phyloP scores from a whole-genome alignment of 352 stramenopile species.

The Globisporangium perplexum region DNA sequence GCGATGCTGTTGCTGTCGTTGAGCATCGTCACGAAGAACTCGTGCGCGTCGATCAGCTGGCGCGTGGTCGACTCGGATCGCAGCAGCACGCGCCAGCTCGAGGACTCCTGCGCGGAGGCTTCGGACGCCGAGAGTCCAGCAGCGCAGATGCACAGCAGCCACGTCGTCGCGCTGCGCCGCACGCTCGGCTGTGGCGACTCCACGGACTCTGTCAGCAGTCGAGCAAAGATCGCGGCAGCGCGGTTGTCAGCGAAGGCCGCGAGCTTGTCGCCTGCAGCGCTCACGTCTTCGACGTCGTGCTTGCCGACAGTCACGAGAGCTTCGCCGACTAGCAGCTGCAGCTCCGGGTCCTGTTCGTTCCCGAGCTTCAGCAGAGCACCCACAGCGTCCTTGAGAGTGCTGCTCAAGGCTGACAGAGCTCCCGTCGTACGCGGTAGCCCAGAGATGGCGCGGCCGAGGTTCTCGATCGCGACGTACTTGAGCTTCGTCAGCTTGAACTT shows the following conservation, averaged over 20 bases:
- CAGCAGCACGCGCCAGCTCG: slow-evolving; percentile 34
- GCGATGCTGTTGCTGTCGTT: slow-evolving; percentile 60
- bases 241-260: slow-evolving; percentile 18
- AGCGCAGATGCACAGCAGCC: slow-evolving; percentile 64
- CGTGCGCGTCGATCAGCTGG: slow-evolving; percentile 43
- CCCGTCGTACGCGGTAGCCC: slow-evolving; percentile 18
- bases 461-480: slow-evolving; percentile 38
- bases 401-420: not conserved
- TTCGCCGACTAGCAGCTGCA: slow-evolving; percentile 54
- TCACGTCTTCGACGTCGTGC: slow-evolving; percentile 19
- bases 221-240: slow-evolving; percentile 30
- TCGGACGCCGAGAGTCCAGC: slow-evolving; percentile 23
- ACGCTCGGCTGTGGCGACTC: slow-evolving; percentile 33
- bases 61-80: slow-evolving; percentile 19
- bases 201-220: slow-evolving; percentile 28
- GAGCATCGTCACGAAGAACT: slow-evolving; percentile 78
- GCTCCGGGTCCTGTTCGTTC: slow-evolving; percentile 23
- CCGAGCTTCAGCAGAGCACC: slow-evolving; percentile 20
- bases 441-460: slow-evolving; percentile 22
- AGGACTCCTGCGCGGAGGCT: not conserved
- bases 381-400: slow-evolving; percentile 19
- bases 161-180: slow-evolving; percentile 52
- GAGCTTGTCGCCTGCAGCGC: not conserved
- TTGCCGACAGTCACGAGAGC: slow-evolving; percentile 46
- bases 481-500: slow-evolving; percentile 28